These are phyloP conservation scores for Ophiostoma tasmaniense DNA, from an alignment of 2,329 filamentous ascomycete genomes.

Conservation along the genomic window DNA sequence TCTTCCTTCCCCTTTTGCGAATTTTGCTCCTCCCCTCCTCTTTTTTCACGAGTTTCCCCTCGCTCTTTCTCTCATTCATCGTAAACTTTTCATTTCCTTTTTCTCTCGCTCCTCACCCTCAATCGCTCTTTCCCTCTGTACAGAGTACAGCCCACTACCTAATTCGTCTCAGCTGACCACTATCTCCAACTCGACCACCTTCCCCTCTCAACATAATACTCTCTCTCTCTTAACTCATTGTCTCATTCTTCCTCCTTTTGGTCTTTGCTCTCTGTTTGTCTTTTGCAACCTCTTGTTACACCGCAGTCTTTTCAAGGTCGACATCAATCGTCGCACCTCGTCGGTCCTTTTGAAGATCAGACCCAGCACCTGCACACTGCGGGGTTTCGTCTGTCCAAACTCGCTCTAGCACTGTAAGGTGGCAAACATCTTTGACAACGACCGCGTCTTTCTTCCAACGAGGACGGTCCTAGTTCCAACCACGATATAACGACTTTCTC, in stretches of 20 bases:
- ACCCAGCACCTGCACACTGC: background rate
- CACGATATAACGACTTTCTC: background rate
- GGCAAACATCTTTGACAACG: background rate
- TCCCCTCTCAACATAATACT: background rate
- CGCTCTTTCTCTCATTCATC: background rate
- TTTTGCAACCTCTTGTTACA: background rate
- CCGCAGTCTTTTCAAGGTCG: background rate
- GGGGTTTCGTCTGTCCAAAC: slow-evolving; percentile 1
- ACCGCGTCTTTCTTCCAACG: background rate
- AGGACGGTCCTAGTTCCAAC: background rate
- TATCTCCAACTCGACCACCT: background rate
- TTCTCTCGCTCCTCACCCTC: background rate
- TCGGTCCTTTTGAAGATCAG: background rate
- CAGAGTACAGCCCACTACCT: background rate
- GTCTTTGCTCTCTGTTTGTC: background rate
- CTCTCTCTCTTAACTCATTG: background rate
- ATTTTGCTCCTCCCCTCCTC: background rate
- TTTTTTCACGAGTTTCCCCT: background rate
- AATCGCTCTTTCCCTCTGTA: background rate
- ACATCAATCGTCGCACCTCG: background rate
- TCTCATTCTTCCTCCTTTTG: background rate
- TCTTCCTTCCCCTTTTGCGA: background rate
- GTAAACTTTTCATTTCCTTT: background rate
- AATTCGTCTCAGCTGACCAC: slow-evolving; percentile 10
- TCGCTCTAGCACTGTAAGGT: background rate